Evolutionary conservation across 345 rosid species (phyloP), one percentile per base, ranked within the genome.

Genomic region (Rhizophora mangle): DNA sequence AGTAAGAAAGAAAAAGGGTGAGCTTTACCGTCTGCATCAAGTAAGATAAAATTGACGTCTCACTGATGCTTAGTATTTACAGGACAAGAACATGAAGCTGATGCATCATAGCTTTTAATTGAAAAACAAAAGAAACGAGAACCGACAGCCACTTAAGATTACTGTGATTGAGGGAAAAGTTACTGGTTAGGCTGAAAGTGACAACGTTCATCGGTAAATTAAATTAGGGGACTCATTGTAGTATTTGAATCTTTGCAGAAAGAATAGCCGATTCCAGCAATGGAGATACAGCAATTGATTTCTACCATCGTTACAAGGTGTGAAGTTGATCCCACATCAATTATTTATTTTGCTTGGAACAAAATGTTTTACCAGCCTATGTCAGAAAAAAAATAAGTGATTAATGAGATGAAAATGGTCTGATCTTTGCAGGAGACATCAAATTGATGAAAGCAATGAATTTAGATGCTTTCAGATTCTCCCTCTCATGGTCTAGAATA

Each of bases 271-370:
- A 83, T 62, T 24, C 58, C 4, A 67, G 82, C 43, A 74, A 78
- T 0, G 91, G 85, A 56, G 84, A 80, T 20, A 72, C 71, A 5
- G 89, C 87, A 2, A 60, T 78, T 37, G 87, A 85, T 65, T 76
- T 73, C 46, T 87, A 81, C 67, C 81, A 87, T 62, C 81, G 72
- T 39, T 83, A 83, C 67, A 80, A 82, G 81, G 89, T 84, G 13
- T 10, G 16, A 39, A 22, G 27, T 62, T 62, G 22, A 36, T 34
- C 47, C 47, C 18, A 43, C 47, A 37, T 37, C 46, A 37, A 37
- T 10, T 10, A 1, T 39, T 39, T 10, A 1, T 39, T 39, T 39
- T 10, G 11, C 3, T 43, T 43, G 16, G 47, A 2, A 43, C 15
- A 10, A 43, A 43, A 11, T 43, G 4, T 43, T 10, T 43, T 43